A percentile compares a stretch with the other conserved stretches of the same genome.
Conservation (phyloP, 2,329 filamentous ascomycete species). For the Pseudocercospora vitis region DNA sequence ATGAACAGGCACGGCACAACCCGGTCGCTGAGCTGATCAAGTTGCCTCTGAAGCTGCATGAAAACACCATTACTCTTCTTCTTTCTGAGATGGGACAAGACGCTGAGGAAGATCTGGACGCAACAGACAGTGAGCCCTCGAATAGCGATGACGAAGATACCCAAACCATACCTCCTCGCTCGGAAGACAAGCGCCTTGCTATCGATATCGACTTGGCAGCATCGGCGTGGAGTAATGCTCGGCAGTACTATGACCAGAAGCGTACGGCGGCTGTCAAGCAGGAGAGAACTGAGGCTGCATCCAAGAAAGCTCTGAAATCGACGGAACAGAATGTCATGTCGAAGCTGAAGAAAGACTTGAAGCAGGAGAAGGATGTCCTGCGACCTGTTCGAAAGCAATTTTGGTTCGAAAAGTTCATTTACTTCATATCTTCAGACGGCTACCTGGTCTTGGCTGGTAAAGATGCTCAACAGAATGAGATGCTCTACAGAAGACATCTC, state of each 20-base stretch:
- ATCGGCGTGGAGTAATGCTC: conserved; percentile 84
- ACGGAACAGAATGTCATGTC: conserved; percentile 84
- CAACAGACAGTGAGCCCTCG: conserved; percentile 63
- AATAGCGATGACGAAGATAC: conserved; percentile 62
- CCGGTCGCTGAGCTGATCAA: conserved; percentile 84
- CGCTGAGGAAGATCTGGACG: conserved; percentile 53
- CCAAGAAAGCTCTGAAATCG: conserved; percentile 78
- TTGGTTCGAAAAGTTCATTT: conserved; percentile 97
- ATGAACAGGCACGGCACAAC: conserved; percentile 78
- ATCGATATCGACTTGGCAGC: conserved; percentile 84
- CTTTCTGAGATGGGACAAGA: conserved; percentile 64
- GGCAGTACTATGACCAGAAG: conserved; percentile 89
- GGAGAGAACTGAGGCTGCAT: conserved; percentile 80
- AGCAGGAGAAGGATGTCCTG: conserved; percentile 86
- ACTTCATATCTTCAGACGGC: conserved; percentile 93
- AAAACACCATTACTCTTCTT: conserved; percentile 80
- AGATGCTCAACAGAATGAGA: conserved; percentile 85
- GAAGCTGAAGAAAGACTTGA: conserved; percentile 82
- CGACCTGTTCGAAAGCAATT: conserved; percentile 78
- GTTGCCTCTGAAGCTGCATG: conserved; percentile 82
- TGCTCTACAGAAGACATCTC: conserved; percentile 82
- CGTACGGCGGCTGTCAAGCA: conserved; percentile 81
- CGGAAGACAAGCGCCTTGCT: conserved; percentile 53
- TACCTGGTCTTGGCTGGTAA: conserved; percentile 86
- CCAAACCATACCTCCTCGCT: conserved; percentile 33